Conservation (phyloP, 2,329 filamentous ascomycete species). For the Trichoderma sp. region DNA sequence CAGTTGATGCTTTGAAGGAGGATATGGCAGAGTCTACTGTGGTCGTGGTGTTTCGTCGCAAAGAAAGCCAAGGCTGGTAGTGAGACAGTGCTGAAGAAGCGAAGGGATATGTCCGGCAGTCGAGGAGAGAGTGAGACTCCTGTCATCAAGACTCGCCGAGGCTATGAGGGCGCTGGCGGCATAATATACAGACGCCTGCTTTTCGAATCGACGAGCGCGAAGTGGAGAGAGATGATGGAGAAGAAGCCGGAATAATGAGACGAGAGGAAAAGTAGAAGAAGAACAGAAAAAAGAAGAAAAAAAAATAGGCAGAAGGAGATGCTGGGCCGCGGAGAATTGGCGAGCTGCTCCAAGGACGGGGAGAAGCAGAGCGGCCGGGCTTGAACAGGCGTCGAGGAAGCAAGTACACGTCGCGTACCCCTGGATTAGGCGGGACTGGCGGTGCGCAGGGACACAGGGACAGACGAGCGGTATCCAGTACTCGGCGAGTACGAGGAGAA, state of each 20-base stretch:
- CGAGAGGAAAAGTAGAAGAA: not conserved
- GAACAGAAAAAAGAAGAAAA: not conserved
- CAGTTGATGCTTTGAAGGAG: not conserved
- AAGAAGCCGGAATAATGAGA: not conserved
- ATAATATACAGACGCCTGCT: constrained; percentile 6
- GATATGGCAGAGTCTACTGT: not conserved
- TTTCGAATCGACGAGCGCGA: not conserved
- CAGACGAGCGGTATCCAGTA: not conserved
- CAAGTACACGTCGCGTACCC: constrained; percentile 5
- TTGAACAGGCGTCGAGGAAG: not conserved
- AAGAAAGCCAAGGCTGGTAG: not conserved
- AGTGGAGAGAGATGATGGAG: not conserved
- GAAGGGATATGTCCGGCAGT: not conserved
- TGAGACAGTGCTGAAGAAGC: not conserved
- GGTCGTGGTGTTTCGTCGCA: not conserved
- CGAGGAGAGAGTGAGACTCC: not conserved
- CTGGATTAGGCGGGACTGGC: not conserved
- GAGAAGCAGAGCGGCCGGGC: not conserved
- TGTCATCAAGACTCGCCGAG: not conserved
- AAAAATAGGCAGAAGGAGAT: not conserved
- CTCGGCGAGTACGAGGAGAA: not conserved
- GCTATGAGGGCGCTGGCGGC: not conserved
- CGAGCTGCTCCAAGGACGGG: constrained; percentile 20
- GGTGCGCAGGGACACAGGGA: not conserved
- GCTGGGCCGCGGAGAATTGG: constrained; percentile 37